Conservation (phyloP, 2,329 filamentous ascomycete species). For the Sporothrix pallida region DNA sequence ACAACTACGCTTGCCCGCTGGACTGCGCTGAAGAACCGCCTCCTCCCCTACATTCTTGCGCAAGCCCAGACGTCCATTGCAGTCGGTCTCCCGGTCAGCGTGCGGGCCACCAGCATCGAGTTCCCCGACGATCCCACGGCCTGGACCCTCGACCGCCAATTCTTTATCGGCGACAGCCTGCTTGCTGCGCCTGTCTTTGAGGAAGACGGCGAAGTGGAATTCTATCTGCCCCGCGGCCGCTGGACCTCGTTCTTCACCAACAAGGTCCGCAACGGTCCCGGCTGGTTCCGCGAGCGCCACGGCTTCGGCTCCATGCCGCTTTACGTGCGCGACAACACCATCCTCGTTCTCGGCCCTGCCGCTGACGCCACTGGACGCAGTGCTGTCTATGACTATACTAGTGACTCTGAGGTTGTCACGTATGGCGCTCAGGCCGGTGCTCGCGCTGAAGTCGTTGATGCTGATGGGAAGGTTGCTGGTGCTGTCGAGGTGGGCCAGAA, state of each 20-base stretch:
- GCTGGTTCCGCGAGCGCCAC: constrained; percentile 66
- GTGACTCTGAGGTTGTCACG: not conserved
- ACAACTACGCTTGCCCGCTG: constrained; percentile 9
- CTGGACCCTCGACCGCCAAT: constrained; percentile 72
- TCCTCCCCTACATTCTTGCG: constrained; percentile 2
- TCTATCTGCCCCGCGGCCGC: constrained; percentile 62
- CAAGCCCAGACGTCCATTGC: not conserved
- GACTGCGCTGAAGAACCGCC: constrained; percentile 4
- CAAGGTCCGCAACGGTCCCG: constrained; percentile 56
- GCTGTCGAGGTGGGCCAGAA: not conserved
- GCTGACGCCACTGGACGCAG: not conserved
- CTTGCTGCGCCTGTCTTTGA: constrained; percentile 11
- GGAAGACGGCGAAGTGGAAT: constrained; percentile 67
- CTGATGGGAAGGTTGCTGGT: not conserved
- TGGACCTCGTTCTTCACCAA: constrained; percentile 58
- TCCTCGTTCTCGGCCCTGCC: not conserved
- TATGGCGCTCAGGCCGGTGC: not conserved
- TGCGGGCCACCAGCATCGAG: constrained; percentile 71
- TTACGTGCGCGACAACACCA: constrained; percentile 52
- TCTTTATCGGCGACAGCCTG: constrained; percentile 62
- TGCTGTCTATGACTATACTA: constrained; percentile 14
- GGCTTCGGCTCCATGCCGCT: constrained; percentile 64
- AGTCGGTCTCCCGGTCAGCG: constrained; percentile 46
- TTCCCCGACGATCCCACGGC: constrained; percentile 73
- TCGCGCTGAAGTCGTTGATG: not conserved